These are phyloP conservation scores for Dactylonectria macrodidyma DNA, from an alignment of 2,329 filamentous ascomycete genomes.

Conservation along the genomic window DNA sequence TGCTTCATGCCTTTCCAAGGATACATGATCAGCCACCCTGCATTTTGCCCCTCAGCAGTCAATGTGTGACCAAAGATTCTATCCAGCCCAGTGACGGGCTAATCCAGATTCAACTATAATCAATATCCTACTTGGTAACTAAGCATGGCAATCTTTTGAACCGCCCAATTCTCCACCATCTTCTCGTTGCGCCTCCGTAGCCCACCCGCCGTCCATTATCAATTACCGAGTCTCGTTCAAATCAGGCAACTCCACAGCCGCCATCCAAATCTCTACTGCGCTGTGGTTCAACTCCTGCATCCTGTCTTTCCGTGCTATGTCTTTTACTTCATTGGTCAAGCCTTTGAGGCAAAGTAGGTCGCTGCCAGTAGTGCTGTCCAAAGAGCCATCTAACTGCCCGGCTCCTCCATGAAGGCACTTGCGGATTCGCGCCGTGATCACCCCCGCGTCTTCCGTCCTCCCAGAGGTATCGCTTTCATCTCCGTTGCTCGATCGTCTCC, in stretches of 20 bases:
- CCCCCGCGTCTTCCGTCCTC: conserved; percentile 44
- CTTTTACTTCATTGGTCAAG: background rate
- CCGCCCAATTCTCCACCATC: background rate
- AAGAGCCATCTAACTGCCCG: conserved; percentile 28
- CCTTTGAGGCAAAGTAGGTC: background rate
- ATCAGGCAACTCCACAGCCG: conserved; percentile 49
- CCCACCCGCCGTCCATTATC: background rate
- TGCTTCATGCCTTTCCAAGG: background rate
- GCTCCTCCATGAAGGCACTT: conserved; percentile 43
- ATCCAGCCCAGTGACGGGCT: background rate
- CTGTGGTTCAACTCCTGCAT: conserved; percentile 36
- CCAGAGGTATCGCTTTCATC: conserved; percentile 42
- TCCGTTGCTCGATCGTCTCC: background rate
- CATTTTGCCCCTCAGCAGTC: background rate
- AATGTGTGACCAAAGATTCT: background rate
- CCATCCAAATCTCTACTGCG: conserved; percentile 51
- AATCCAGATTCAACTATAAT: conserved; percentile 5
- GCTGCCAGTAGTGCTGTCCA: conserved; percentile 27
- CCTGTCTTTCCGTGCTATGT: background rate
- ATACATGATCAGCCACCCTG: background rate
- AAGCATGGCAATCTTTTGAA: background rate
- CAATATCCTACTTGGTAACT: conserved; percentile 17
- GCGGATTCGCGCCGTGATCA: conserved; percentile 47
- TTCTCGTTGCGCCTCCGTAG: background rate
- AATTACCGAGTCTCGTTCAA: conserved; percentile 38